Evolutionary conservation across 2,329 filamentous ascomycete genomes (phyloP).

Genomic region (Botrytis elliptica): DNA sequence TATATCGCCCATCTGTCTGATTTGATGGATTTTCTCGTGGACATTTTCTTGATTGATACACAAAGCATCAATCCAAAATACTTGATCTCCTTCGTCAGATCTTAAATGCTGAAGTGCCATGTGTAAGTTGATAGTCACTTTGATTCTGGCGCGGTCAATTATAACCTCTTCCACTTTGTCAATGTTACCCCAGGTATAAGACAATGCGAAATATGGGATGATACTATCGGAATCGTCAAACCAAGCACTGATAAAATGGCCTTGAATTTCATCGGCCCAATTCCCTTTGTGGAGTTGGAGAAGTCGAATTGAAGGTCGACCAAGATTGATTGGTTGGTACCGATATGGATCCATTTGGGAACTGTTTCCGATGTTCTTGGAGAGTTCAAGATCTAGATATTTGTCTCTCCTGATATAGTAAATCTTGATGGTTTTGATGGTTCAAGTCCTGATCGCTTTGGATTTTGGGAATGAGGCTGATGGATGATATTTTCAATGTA

Average conservation of each 20-base stretch:
- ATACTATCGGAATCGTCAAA: conserved; percentile 14
- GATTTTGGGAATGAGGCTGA: not conserved
- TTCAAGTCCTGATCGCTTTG: not conserved
- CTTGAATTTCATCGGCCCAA: conserved; percentile 16
- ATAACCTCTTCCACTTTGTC: conserved; percentile 4
- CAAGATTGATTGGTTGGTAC: conserved; percentile 20
- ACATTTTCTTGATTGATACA: conserved; percentile 23
- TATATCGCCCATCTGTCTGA: conserved; percentile 14
- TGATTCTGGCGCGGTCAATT: conserved; percentile 19
- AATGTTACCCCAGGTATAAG: conserved; percentile 24
- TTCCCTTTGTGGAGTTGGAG: conserved; percentile 21
- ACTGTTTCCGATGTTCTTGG: too few relatives aligned
- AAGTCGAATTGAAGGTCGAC: conserved; percentile 22
- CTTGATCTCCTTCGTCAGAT: conserved; percentile 9
- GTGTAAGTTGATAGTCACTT: conserved; percentile 23
- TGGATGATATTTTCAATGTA: not conserved
- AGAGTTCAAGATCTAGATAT: not conserved
- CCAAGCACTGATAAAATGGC: conserved; percentile 20
- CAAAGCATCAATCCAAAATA: conserved; percentile 21
- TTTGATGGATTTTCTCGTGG: conserved; percentile 17
- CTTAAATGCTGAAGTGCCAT: conserved; percentile 24
- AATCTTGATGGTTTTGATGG: too few relatives aligned
- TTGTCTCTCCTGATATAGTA: not conserved
- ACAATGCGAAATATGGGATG: conserved; percentile 24
- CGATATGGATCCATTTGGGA: conserved; percentile 2